Evolutionary conservation across 805 yeast species (phyloP).

Genomic region (Ogataea salicorniae): DNA sequence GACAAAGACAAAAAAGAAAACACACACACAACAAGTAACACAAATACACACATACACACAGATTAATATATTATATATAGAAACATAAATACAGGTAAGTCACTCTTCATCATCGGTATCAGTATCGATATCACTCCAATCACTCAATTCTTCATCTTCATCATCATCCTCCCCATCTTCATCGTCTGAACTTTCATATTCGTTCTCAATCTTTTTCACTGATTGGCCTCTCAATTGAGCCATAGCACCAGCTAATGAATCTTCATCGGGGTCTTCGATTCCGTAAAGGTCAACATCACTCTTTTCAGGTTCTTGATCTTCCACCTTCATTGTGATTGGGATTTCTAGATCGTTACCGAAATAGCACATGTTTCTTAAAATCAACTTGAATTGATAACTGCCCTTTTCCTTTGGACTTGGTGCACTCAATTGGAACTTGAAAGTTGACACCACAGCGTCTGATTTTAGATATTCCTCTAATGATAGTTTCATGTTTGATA

Average conservation of each 20-base stretch:
- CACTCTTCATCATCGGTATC: conserved; percentile 58
- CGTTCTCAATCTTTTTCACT: conserved; percentile 41
- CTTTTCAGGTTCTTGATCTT: conserved; percentile 46
- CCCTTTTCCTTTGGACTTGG: conserved; percentile 79
- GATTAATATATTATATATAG: no score
- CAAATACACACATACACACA: no score
- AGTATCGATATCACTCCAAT: conserved; percentile 51
- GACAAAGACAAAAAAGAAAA: not conserved
- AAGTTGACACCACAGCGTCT: conserved; percentile 56
- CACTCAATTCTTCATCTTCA: conserved; percentile 20
- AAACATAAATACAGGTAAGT: no score
- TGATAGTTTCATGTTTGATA: conserved; percentile 49
- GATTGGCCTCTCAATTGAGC: conserved; percentile 62
- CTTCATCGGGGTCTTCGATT: conserved; percentile 70
- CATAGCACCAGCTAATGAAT: conserved; percentile 68
- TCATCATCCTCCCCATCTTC: conserved; percentile 14
- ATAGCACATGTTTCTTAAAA: conserved; percentile 68
- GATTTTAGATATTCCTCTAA: conserved; percentile 45
- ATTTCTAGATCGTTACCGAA: conserved; percentile 78
- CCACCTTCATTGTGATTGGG: conserved; percentile 66
- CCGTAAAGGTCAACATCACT: conserved; percentile 41
- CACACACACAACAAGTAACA: not conserved
- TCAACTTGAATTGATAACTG: conserved; percentile 59
- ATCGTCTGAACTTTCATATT: conserved; percentile 33
- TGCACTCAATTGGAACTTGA: conserved; percentile 65